Conservation (phyloP, 1,139 yeast species). For the Taphrina flavorubra region DNA sequence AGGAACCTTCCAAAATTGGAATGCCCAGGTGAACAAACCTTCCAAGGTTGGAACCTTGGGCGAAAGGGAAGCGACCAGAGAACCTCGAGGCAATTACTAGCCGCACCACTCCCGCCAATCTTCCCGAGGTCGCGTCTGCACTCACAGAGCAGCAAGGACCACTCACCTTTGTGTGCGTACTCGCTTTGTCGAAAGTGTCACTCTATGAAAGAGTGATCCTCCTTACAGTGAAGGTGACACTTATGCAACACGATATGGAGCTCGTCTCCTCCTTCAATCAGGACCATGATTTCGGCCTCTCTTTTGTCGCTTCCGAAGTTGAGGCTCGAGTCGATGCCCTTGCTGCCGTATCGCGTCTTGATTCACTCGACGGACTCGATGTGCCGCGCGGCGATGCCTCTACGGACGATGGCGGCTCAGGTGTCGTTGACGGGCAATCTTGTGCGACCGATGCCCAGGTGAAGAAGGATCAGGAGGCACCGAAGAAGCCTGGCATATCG, state of each 20-base stretch:
- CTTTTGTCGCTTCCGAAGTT: slow-evolving; percentile 6
- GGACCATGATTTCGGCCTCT: slow-evolving; percentile 17
- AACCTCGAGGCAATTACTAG: background rate
- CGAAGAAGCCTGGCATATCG: slow-evolving; percentile 24
- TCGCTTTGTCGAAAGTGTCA: slow-evolving; percentile 23
- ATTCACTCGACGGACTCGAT: background rate
- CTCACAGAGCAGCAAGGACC: background rate
- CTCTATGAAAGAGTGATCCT: slow-evolving; percentile 20
- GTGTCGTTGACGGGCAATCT: background rate
- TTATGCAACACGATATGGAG: slow-evolving; percentile 31
- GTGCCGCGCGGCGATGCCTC: background rate
- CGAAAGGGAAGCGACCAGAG: too few species aligned
- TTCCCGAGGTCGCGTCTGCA: background rate
- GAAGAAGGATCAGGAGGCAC: slow-evolving; percentile 7
- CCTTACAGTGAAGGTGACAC: slow-evolving; percentile 19
- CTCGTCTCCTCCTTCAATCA: slow-evolving; percentile 19
- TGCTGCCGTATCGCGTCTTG: slow-evolving; percentile 11
- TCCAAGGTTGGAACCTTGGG: too few species aligned
- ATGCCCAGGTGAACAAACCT: too few species aligned
- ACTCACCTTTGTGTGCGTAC: background rate
- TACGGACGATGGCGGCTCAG: background rate
- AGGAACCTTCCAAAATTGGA: too few species aligned
- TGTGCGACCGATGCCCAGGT: background rate
- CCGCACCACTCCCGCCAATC: background rate
- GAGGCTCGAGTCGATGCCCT: background rate